Base-by-base conservation (phyloP, 495 filamentous ascomycete species). In the Patellaria atrata region DNA sequence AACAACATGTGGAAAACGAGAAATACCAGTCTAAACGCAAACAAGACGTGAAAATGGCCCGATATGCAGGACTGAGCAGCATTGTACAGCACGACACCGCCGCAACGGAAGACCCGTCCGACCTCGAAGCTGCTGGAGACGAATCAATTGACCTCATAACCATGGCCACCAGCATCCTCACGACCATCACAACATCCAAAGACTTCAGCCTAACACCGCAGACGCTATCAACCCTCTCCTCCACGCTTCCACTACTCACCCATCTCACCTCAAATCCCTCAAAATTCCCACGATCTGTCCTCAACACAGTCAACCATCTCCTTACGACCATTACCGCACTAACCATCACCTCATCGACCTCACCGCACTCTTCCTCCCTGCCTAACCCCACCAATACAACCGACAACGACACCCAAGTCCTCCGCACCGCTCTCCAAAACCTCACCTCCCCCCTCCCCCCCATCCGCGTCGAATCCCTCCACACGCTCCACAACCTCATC, bases 361-460 rank as follows among this genome's bases (percentile, higher is more conserved):
- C 4, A 15, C 22, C 18, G 30, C 26, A 15, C 3, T 27, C 12
- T n/a, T 30, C 26, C 41, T 41, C 4, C 9, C 20, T 12, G 37
- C 38, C n/a, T 22, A 5, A 33, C 6, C 5, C 3, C 23, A 7
- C 18, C 32, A 32, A 43, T 25, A 27, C 32, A 4, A 15, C 22
- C 18, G 30, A 22, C n/a, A 2, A 32, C 12, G 8, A 33, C 26
- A 37, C 42, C 4, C 9, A 16, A 12, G 37, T 35, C 0, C 80
- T 89, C 45, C 67, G 61, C 33, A 64, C 79, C 12, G 80, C 79
- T 4, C 60, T 89, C 19, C 69, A 65, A 1, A 81, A 86, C 48
- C 72, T 89, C 35, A 75, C 74, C 13, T 80, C 82, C 35, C 68
- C 75, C 0, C 72, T 82, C 0, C 70, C 82, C 5, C 83, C 83